Evolutionary conservation across 2,329 filamentous ascomycete genomes (phyloP).

Genomic region (Ciborinia camelliae): DNA sequence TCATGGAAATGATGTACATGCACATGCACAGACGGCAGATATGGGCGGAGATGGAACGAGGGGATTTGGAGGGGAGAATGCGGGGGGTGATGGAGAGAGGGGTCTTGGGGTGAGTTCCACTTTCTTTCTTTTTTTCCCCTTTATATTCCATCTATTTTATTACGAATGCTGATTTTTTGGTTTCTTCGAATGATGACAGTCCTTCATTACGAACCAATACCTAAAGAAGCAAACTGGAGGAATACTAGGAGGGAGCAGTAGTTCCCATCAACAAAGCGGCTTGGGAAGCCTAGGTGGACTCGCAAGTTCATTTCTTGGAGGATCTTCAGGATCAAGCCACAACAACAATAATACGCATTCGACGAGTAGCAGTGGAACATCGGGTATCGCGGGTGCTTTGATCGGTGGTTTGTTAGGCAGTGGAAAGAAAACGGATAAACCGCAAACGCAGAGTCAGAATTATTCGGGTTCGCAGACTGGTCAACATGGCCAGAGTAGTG

Average conservation of each 20-base stretch:
- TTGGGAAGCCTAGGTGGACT: slow-evolving; percentile 41
- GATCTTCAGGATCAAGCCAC: slow-evolving; percentile 27
- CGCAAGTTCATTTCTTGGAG: slow-evolving; percentile 38
- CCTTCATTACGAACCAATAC: slow-evolving; percentile 37
- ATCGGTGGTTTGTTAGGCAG: slow-evolving; percentile 55
- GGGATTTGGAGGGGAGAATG: slow-evolving; percentile 60
- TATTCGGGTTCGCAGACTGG: slow-evolving; percentile 38
- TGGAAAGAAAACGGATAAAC: slow-evolving; percentile 42
- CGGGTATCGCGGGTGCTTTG: slow-evolving; percentile 40
- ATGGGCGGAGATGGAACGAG: slow-evolving; percentile 58
- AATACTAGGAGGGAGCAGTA: slow-evolving; percentile 13
- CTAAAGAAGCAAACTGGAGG: slow-evolving; percentile 16
- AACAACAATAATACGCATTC: slow-evolving; percentile 30
- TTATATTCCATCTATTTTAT: neutral
- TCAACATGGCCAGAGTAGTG: slow-evolving; percentile 33
- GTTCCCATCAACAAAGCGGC: slow-evolving; percentile 27
- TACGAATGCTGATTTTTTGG: neutral
- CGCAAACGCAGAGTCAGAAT: slow-evolving; percentile 36
- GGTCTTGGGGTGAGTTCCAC: slow-evolving; percentile 59
- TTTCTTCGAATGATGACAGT: slow-evolving; percentile 18
- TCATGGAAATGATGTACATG: slow-evolving; percentile 1
- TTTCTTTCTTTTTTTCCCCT: neutral
- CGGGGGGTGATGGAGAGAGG: slow-evolving; percentile 61
- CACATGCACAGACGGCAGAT: slow-evolving; percentile 30
- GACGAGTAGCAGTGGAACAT: slow-evolving; percentile 30